phyloP scores from a whole-genome alignment of 805 yeast genomes.

The Candida arabinofermentans region DNA sequence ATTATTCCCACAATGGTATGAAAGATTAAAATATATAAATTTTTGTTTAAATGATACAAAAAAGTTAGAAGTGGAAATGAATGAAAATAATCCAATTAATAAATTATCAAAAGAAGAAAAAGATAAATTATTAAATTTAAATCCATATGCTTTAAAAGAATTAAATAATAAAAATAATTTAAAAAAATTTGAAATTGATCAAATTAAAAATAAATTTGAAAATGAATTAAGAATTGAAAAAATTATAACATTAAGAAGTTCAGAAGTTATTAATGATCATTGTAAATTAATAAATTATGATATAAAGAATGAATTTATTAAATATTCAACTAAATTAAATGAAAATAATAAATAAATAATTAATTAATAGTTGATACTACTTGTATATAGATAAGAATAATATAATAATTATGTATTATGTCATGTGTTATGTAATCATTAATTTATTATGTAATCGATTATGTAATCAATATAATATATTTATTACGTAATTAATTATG shows the following conservation, averaged over 20 bases:
- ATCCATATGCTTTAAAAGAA: slow-evolving; percentile 49
- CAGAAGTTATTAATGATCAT: slow-evolving; percentile 30
- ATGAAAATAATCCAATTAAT: slow-evolving; percentile 7
- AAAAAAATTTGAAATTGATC: slow-evolving; percentile 27
- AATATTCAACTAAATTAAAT: slow-evolving; percentile 5
- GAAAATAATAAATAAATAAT: background rate
- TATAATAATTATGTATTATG: too few species aligned
- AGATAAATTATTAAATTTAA: slow-evolving; percentile 33
- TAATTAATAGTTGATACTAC: too few species aligned
- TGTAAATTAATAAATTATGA: slow-evolving; percentile 25
- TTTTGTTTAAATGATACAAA: slow-evolving; percentile 37
- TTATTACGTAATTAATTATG: too few species aligned
- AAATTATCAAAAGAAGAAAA: slow-evolving; percentile 18
- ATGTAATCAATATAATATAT: too few species aligned
- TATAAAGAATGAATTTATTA: slow-evolving; percentile 13
- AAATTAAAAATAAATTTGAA: slow-evolving; percentile 32
- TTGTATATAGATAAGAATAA: too few species aligned
- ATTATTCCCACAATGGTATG: slow-evolving; percentile 45
- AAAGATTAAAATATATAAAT: slow-evolving; percentile 36
- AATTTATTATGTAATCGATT: too few species aligned
- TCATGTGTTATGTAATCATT: too few species aligned
- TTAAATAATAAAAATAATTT: slow-evolving; percentile 27
- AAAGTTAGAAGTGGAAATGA: slow-evolving; percentile 28
- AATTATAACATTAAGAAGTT: slow-evolving; percentile 36
- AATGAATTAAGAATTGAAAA: slow-evolving; percentile 40